Evolutionary conservation across 2,329 filamentous ascomycete species (phyloP), one percentile per base, ranked within the genome.

Genomic region (Leptographium lundbergii): DNA sequence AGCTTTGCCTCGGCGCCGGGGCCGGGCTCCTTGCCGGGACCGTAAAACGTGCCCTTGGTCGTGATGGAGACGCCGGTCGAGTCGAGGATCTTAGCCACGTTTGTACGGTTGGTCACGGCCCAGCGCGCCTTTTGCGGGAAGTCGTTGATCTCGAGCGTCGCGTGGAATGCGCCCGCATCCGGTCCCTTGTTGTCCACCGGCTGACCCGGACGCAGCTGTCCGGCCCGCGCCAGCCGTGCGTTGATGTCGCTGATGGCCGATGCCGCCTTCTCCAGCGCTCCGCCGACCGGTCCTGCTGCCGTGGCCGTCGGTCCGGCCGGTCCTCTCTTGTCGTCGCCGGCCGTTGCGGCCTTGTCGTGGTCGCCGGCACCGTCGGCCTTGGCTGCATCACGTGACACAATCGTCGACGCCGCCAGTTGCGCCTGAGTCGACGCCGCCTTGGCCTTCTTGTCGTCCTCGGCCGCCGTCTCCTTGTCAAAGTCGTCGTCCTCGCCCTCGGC

Each of bases 181-280:
- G 94, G 94, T 1, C 94, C 94, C 73, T 96, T 96, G 75, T 99
- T 99, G 76, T 99, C 94, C 69, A 96, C 95, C 9, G 94, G 91
- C 62, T 95, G 91, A 17, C 94, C 94, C 4, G 89, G 87, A 61
- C 94, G 87, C 67, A 96, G 86, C 69, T 94, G 88, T 42, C 91
- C 91, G 39, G 90, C 89, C 66, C 90, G 89, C 68, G 89, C 92
- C 47, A 99, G 81, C 64, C 94, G 90, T 62, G 86, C 86, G 71
- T 96, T 91, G 74, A 99, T 96, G 70, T 87, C 88, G 66, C 86
- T 90, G 66, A 94, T 91, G 6, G 92, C 92, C n/a, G 88, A 89
- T 61, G 87, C 87, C 61, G 94, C 92, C 75, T 88, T 89, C 72
- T 95, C 90, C 62, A 95, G 78, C 22, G 88, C 74, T 24, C 71